phyloP scores from a whole-genome alignment of 2,329 filamentous ascomycete genomes.

The Xylariaceae sp. region DNA sequence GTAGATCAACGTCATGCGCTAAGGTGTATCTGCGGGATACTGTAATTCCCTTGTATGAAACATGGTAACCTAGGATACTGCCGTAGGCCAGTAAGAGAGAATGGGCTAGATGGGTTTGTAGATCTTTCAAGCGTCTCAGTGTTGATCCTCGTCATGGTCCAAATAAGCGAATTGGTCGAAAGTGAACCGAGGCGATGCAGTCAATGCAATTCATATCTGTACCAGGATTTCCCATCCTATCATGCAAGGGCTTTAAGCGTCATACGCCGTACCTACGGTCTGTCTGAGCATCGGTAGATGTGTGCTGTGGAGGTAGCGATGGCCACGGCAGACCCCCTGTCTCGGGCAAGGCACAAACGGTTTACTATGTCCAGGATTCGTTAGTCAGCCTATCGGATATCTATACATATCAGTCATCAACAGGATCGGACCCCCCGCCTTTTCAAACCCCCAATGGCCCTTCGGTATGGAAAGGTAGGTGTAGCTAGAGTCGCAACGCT shows the following conservation, averaged over 20 bases:
- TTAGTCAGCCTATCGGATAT: constrained; percentile 9
- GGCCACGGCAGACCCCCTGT: background rate
- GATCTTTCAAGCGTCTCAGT: background rate
- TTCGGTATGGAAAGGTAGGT: too few species aligned
- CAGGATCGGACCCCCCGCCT: too few species aligned
- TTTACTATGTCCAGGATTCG: background rate
- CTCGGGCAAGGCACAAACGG: background rate
- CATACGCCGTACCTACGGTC: background rate
- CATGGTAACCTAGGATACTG: background rate
- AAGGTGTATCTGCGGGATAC: background rate
- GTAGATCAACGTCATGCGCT: background rate
- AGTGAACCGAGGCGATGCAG: background rate
- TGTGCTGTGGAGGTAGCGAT: too few species aligned
- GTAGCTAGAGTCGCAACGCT: background rate
- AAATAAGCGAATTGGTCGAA: background rate
- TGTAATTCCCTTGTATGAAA: background rate
- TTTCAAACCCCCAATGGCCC: too few species aligned
- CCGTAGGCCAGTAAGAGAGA: constrained; percentile 1
- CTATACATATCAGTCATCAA: background rate
- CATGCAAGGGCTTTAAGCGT: constrained; percentile 16
- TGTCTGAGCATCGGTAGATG: background rate
- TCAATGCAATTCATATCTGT: background rate
- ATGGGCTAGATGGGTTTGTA: constrained; percentile 1
- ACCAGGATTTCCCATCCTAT: constrained; percentile 11
- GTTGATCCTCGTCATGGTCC: background rate